phyloP scores from a whole-genome alignment of 2,329 filamentous ascomycete genomes.

The Ustulina deusta region DNA sequence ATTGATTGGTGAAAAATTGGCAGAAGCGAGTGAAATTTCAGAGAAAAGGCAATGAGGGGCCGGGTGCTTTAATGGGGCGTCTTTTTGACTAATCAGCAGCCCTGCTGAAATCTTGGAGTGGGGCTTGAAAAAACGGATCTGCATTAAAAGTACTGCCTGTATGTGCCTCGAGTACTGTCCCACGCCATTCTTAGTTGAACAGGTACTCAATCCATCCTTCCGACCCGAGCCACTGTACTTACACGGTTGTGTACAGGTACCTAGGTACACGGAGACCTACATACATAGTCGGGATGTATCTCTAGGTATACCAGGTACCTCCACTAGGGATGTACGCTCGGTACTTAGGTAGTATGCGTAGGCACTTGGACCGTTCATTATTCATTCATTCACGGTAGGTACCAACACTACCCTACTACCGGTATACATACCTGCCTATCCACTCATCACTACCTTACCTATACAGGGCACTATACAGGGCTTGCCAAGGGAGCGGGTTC shows the following conservation, averaged over 20 bases:
- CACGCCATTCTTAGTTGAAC: constrained; percentile 7
- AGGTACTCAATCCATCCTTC: constrained; percentile 28
- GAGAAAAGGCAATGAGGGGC: constrained; percentile 48
- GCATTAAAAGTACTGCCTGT: constrained; percentile 19
- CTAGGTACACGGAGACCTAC: constrained; percentile 2
- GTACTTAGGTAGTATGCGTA: too few relatives aligned
- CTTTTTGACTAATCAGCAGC: constrained; percentile 53
- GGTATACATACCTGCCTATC: background rate
- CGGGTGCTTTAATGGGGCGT: constrained; percentile 51
- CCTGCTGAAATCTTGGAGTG: constrained; percentile 39
- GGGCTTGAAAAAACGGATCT: constrained; percentile 30
- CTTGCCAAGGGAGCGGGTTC: constrained; percentile 20
- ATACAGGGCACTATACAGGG: constrained; percentile 3
- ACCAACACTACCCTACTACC: background rate
- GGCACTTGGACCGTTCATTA: background rate
- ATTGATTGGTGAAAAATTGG: constrained; percentile 54
- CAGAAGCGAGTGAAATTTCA: constrained; percentile 52
- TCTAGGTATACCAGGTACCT: background rate
- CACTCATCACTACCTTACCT: background rate
- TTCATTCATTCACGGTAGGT: background rate
- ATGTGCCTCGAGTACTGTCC: constrained; percentile 28
- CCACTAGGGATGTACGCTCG: too few relatives aligned
- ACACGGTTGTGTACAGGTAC: background rate
- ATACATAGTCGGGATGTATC: background rate
- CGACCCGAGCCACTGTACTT: constrained; percentile 31